Evolutionary conservation across 768 basidiomycete genomes (phyloP).

Genomic region (Serendipita sp.): DNA sequence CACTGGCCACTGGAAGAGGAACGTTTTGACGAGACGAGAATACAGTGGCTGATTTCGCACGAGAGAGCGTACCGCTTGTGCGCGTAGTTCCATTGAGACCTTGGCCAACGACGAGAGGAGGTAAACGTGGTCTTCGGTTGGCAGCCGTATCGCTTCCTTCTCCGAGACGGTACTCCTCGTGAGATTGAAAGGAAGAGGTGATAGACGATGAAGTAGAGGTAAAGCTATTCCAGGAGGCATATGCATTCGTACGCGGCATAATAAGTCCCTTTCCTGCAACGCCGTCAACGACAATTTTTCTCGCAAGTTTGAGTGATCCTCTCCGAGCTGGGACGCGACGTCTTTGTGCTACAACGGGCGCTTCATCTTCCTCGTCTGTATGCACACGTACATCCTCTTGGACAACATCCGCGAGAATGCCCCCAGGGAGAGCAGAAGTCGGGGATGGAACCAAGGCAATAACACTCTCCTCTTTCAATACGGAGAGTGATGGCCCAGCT

Average conservation of each 20-base stretch:
- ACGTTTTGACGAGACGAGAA: background rate
- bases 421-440: no score
- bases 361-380: background rate
- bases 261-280: conserved; percentile 2
- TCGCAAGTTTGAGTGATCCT: background rate
- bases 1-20: background rate
- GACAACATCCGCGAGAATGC: background rate
- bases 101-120: background rate
- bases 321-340: background rate
- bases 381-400: background rate
- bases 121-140: background rate
- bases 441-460: background rate
- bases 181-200: background rate
- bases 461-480: background rate
- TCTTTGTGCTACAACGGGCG: background rate
- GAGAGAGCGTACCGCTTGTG: background rate
- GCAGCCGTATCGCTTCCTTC: conserved; percentile 1
- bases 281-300: background rate
- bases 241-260: background rate
- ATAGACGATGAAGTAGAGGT: background rate
- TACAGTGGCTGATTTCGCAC: conserved; percentile 3
- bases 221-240: conserved; percentile 1
- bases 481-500: background rate
- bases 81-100: background rate
- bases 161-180: background rate